A percentile compares a stretch with the other conserved stretches of the same genome.
Evolutionary conservation across 2,329 filamentous ascomycete genomes (phyloP).

Genomic region (Capronia coronata): DNA sequence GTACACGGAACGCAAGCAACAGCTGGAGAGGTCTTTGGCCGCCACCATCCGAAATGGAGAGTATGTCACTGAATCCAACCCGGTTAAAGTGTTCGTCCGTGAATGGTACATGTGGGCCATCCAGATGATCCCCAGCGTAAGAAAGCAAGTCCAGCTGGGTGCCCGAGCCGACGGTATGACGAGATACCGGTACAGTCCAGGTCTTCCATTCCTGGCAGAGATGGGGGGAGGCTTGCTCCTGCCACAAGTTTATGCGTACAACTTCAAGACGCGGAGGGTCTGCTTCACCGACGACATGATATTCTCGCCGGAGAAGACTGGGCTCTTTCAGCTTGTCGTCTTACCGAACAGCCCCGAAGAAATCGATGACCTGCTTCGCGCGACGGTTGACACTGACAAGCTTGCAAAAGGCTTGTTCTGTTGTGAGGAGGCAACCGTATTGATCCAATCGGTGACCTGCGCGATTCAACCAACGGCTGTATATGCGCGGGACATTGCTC

Average conservation of each 20-base stretch:
- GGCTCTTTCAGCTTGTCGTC: slow-evolving; percentile 33
- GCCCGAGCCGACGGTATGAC: slow-evolving; percentile 31
- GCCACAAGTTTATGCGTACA: slow-evolving; percentile 34
- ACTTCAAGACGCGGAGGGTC: slow-evolving; percentile 18
- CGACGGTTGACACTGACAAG: slow-evolving; percentile 5
- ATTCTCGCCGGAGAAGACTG: slow-evolving; percentile 29
- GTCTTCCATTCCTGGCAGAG: slow-evolving; percentile 33
- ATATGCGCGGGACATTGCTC: slow-evolving; percentile 15
- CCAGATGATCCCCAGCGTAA: slow-evolving; percentile 33
- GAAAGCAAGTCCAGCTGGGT: slow-evolving; percentile 31
- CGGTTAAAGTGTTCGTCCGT: slow-evolving; percentile 32
- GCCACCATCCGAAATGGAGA: slow-evolving; percentile 34
- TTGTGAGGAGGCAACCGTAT: slow-evolving; percentile 17
- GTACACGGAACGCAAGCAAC: slow-evolving; percentile 37
- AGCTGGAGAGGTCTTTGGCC: slow-evolving; percentile 34
- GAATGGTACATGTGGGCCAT: slow-evolving; percentile 33
- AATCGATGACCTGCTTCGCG: slow-evolving; percentile 6
- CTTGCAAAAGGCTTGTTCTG: slow-evolving; percentile 7
- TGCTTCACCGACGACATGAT: slow-evolving; percentile 35
- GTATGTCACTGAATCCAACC: slow-evolving; percentile 31
- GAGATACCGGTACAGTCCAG: slow-evolving; percentile 30
- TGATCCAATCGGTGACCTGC: slow-evolving; percentile 16
- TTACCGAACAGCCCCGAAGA: slow-evolving; percentile 25
- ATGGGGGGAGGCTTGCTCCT: slow-evolving; percentile 32
- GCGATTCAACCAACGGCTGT: neutral